phyloP scores from a whole-genome alignment of 768 basidiomycete genomes.

The Leccinum boreale region DNA sequence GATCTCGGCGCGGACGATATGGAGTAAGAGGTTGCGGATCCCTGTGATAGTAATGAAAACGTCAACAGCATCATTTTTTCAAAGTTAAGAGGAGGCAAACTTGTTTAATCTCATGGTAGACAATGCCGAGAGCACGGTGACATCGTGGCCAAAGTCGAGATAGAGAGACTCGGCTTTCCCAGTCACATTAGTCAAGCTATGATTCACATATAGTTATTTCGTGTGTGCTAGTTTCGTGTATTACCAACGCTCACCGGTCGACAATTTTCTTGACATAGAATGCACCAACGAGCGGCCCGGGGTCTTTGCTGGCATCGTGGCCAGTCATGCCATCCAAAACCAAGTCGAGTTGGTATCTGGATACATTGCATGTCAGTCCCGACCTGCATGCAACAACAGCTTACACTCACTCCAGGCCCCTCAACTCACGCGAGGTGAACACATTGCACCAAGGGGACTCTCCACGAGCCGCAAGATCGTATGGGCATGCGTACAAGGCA shows the following conservation, averaged over 20 bases:
- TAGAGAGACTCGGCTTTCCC: conserved; percentile 30
- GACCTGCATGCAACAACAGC: background rate
- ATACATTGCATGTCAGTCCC: background rate
- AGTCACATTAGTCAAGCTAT: conserved; percentile 34
- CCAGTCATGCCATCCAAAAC: conserved; percentile 33
- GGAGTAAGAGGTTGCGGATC: conserved; percentile 32
- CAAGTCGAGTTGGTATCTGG: conserved; percentile 38
- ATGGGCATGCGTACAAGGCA: conserved; percentile 41
- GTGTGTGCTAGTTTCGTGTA: background rate
- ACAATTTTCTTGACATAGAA: conserved; percentile 38
- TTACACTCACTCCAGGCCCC: conserved; percentile 33
- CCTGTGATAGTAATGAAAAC: conserved; percentile 13
- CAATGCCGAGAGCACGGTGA: conserved; percentile 36
- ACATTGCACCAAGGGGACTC: conserved; percentile 41
- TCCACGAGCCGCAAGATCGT: conserved; percentile 36
- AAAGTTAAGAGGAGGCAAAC: conserved; percentile 17
- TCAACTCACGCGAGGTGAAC: conserved; percentile 34
- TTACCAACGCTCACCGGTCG: conserved; percentile 26
- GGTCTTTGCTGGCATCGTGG: conserved; percentile 23
- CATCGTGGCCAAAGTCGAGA: conserved; percentile 43
- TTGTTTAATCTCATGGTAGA: conserved; percentile 37
- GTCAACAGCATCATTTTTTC: background rate
- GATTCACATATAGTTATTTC: background rate
- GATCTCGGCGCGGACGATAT: conserved; percentile 19
- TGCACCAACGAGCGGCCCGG: conserved; percentile 36